Evolutionary conservation across 352 stramenopile genomes (phyloP), one percentile per base, ranked within the genome.

Genomic region (Hyaloperonospora arabidopsidis): DNA sequence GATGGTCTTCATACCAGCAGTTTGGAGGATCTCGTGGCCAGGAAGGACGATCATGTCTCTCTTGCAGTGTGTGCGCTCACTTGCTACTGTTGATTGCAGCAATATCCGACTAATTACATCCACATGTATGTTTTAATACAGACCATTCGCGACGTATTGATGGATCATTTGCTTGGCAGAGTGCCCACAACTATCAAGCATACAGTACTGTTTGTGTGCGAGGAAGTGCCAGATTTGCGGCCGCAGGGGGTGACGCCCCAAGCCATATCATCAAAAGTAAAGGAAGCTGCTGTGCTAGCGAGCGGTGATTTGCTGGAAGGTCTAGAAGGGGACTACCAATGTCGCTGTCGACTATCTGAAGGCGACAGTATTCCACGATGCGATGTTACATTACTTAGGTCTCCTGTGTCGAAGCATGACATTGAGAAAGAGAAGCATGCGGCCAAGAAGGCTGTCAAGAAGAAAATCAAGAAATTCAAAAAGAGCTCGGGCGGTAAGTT

Each of bases 391-490:
- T 53, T 93, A 38, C 54, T 93, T 22, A 70, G 69, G 25, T 75
- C 89, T 45, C 79, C 79, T 5, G 71, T 89, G 54, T 89, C 79
- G 17, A 88, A 91, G 54, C 55, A 61, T 19, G 83, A 89, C 12
- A 72, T 88, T 15, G 76, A 89, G 40, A 86, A 83, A 49, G 71
- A 79, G 45, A 90, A 93, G 54, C 84, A 85, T 45, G 63, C 68
- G 1, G 67, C 60, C 14, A 90, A 91, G 58, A 93, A 93, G 23
- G 63, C 71, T 13, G 69, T 93, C 60, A 93, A 91, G 61, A 89
- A 87, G 56, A 84, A 86, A 56, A 89, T 93, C 65, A 93, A 93
- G 53, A 89, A 86, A 61, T 87, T 90, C 63, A 93, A 91, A 55
- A 91, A 90, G 57, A 25, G 51, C 3, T 70, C 75, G 8, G 64